Evolutionary conservation across 495 filamentous ascomycete species (phyloP).

Genomic region (Neurospora africana): DNA sequence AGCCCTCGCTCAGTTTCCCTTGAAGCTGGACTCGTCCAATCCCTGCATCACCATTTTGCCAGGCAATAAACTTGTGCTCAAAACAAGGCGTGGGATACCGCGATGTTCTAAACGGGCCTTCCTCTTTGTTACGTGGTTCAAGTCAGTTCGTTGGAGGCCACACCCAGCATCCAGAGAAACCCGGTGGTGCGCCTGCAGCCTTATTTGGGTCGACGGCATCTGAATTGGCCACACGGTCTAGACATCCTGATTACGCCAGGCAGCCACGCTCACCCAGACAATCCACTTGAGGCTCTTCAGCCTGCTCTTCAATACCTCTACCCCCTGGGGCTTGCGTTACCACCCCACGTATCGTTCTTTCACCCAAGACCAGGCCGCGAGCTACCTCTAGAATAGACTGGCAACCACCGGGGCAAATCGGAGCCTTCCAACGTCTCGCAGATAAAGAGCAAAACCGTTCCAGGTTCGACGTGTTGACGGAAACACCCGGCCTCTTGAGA

Average conservation of each 20-base stretch:
- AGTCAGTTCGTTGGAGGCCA: not conserved
- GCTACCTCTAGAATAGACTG: not conserved
- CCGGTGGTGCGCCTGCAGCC: not conserved
- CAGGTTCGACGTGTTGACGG: not conserved
- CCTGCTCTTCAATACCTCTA: not conserved
- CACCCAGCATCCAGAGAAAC: not conserved
- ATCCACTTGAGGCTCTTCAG: not conserved
- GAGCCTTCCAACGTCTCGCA: not conserved
- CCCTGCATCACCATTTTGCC: not conserved
- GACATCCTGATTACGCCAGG: not conserved
- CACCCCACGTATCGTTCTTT: not conserved
- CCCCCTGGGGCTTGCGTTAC: not conserved
- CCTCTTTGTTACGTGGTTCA: not conserved
- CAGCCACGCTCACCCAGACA: not conserved
- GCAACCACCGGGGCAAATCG: not conserved
- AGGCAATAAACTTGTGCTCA: not conserved
- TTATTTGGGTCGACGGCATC: not conserved
- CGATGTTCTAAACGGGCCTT: not conserved
- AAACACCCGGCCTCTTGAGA: not conserved
- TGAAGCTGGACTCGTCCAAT: not conserved
- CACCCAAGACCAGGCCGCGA: not conserved
- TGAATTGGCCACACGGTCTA: not conserved
- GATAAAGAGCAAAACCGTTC: not conserved
- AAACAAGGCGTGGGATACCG: not conserved
- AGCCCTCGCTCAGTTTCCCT: not conserved